Evolutionary conservation across 2,329 filamentous ascomycete genomes (phyloP), one percentile per base, ranked within the genome.

Genomic region (Claviceps fusiformis): DNA sequence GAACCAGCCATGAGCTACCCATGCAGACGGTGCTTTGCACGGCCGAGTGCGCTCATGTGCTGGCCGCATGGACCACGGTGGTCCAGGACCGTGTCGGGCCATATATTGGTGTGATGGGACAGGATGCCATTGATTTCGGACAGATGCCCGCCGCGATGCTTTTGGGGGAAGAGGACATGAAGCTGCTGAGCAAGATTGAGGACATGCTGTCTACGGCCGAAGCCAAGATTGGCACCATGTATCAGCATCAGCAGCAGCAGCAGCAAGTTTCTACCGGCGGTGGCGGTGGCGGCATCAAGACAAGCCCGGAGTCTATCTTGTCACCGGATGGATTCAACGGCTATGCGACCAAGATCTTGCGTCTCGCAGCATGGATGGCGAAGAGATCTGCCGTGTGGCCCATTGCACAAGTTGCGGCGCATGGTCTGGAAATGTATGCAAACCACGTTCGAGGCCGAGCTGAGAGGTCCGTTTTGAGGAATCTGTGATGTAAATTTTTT

Each of bases 331-430:
- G 81, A 56, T 75, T 84, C 63, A 82, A 81, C 55, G 90, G 92
- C 41, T 93, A 88, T 67, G 90, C 88, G 31, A 85, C 86, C 58
- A 93, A 91, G 73, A 83, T 96, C 50, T 73, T 96, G 63, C 81
- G 87, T 63, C 80, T 93, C 54, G 93, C 88, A 59, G 88, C 90
- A 50, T 86, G 89, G 70, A 87, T 95, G 78, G 78, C 97, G 59
- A 87, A 91, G 61, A 89, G 89, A 71, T 87, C 89, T 59, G 86
- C 88, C 60, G 89, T 95, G 33, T 98, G 93, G 92, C 91, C 91
- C 68, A 77, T 80, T 15, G 77, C 77, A 39, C 75, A 75, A 52
- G 66, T 81, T 33, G 81, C 80, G 71, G 74, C 76, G 1, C 72
- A 72, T 52, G 81, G 77, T 59, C 70, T 82, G 19, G 77, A 81